These are phyloP conservation scores for Picochlorum sp. DNA, from an alignment of 139 green algal species.

Conservation along the genomic window DNA sequence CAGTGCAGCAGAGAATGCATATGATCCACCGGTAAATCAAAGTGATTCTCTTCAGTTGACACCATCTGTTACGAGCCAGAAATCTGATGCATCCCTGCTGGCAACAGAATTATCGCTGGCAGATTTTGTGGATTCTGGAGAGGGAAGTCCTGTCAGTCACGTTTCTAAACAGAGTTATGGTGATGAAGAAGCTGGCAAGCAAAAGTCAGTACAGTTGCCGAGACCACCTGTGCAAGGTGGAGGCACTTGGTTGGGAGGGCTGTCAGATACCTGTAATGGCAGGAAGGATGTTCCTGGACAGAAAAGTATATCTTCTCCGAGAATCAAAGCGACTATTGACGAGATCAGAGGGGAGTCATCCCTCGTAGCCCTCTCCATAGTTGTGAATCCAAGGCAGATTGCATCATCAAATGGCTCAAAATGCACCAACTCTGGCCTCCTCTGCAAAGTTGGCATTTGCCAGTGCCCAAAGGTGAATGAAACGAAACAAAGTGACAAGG, in stretches of 20 bases:
- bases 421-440: neutral
- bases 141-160: neutral
- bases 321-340: slow-evolving; percentile 42
- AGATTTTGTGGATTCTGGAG: slow-evolving; percentile 8
- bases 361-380: slow-evolving; percentile 43
- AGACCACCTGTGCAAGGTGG: slow-evolving; percentile 8
- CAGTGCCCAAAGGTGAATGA: neutral
- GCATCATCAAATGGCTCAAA: neutral
- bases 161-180: slow-evolving; percentile 1
- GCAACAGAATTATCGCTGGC: slow-evolving; percentile 11
- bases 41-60: neutral
- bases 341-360: slow-evolving; percentile 53
- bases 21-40: neutral
- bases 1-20: slow-evolving; percentile 10
- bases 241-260: slow-evolving; percentile 28
- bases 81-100: neutral
- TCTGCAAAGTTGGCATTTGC: neutral
- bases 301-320: slow-evolving; percentile 3
- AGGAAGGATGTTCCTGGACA: neutral
- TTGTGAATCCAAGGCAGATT: slow-evolving; percentile 20
- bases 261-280: neutral
- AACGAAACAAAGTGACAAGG: neutral
- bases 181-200: neutral
- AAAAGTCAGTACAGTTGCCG: neutral
- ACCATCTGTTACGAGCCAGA: neutral